Percentiles rank a stretch among this genome's conserved stretches.
Evolutionary conservation across 2,329 filamentous ascomycete species (phyloP).

Genomic region (Colletotrichum endophyticum): DNA sequence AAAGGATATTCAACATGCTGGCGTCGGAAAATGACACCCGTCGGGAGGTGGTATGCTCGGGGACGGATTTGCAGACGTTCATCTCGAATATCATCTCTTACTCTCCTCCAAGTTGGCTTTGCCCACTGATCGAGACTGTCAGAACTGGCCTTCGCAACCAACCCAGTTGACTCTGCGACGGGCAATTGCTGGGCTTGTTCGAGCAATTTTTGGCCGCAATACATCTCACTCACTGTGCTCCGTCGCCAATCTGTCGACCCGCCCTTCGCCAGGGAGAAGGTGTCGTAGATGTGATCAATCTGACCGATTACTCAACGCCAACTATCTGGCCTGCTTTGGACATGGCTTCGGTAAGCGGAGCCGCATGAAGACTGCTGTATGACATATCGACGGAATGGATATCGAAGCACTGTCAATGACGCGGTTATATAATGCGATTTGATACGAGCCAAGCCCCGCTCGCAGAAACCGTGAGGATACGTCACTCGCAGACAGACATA

Average conservation of each 20-base stretch:
- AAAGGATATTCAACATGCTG: slow-evolving; percentile 14
- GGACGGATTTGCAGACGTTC: not conserved
- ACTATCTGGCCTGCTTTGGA: not conserved
- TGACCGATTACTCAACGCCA: not conserved
- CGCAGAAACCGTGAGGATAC: not conserved
- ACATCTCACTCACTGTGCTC: not conserved
- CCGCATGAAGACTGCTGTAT: not conserved
- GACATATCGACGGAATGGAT: not conserved
- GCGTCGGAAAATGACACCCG: slow-evolving; percentile 11
- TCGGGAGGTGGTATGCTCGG: not conserved
- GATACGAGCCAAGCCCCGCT: not conserved
- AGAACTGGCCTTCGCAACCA: not conserved
- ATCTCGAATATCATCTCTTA: not conserved
- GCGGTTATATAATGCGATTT: not conserved
- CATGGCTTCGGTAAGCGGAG: not conserved
- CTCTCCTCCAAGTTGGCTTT: not conserved
- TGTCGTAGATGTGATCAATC: not conserved
- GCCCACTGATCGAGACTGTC: not conserved
- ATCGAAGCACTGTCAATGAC: not conserved
- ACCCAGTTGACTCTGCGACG: not conserved
- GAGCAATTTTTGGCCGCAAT: not conserved
- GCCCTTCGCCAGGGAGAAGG: not conserved
- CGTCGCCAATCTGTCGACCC: not conserved
- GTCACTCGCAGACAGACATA: not conserved
- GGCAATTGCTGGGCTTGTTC: not conserved